phyloP scores from a whole-genome alignment of 495 filamentous ascomycete species.

The Penicillium pancosmium region DNA sequence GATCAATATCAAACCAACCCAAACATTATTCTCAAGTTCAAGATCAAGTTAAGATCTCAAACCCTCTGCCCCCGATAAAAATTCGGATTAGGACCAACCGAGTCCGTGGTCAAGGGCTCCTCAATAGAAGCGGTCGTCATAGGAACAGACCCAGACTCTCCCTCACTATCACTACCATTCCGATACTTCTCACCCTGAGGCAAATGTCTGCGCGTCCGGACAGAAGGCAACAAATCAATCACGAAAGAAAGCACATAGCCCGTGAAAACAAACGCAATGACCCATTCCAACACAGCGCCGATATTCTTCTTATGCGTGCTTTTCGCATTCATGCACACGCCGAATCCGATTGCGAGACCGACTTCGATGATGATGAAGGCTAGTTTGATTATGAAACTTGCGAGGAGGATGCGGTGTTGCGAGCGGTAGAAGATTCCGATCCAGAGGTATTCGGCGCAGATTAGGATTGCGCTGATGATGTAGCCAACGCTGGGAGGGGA shows the following conservation, averaged over 20 bases:
- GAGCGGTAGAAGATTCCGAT: conserved; percentile 73
- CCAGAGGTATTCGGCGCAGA: conserved; percentile 85
- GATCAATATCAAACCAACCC: not conserved
- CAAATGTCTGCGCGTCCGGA: conserved; percentile 59
- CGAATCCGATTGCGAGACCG: conserved; percentile 69
- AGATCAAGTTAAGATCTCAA: not conserved
- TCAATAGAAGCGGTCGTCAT: conserved; percentile 31
- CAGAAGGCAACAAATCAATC: conserved; percentile 82
- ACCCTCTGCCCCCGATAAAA: conserved; percentile 37
- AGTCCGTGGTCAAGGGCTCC: conserved; percentile 45
- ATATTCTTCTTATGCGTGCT: conserved; percentile 49
- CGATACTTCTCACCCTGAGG: conserved; percentile 49
- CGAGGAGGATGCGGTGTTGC: conserved; percentile 68
- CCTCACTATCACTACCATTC: conserved; percentile 22
- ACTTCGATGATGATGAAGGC: conserved; percentile 79
- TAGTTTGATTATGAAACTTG: conserved; percentile 82
- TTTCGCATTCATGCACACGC: conserved; percentile 36
- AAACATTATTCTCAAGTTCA: not conserved
- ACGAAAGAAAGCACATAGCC: conserved; percentile 88
- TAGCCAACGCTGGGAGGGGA: conserved; percentile 47
- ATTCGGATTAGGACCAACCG: conserved; percentile 37
- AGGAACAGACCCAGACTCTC: conserved; percentile 5
- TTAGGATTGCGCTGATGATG: conserved; percentile 77
- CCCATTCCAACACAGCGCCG: conserved; percentile 74
- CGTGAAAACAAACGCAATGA: conserved; percentile 86